Percentiles rank a stretch among this genome's conserved stretches.
Conservation (phyloP, 202 grass and related monocot genomes). For the Schoenoplectus triqueter region DNA sequence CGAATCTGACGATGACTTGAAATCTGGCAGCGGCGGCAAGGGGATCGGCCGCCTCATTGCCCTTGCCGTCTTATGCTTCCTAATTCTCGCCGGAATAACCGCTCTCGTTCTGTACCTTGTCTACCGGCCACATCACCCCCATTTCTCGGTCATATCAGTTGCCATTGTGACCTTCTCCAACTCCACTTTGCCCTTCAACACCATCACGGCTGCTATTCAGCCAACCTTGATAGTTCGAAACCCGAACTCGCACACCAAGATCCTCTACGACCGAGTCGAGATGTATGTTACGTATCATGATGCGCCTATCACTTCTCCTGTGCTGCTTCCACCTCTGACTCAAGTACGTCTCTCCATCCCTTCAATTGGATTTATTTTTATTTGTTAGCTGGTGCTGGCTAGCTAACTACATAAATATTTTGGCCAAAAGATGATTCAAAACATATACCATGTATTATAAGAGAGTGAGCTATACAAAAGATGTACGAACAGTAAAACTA, state of each 20-base stretch:
- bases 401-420: too few species aligned
- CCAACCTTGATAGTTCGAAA: constrained; percentile 18
- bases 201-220: constrained; percentile 17
- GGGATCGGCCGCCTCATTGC: neutral
- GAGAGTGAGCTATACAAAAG: too few species aligned
- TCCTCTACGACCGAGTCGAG: constrained; percentile 20
- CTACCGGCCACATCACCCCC: constrained; percentile 25
- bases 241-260: neutral
- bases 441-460: too few species aligned
- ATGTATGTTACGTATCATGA: constrained; percentile 34
- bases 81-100: neutral
- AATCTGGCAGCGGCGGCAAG: neutral
- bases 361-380: neutral
- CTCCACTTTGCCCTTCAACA: constrained; percentile 30
- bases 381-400: too few species aligned
- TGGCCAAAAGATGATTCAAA: too few species aligned
- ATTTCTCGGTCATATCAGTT: neutral
- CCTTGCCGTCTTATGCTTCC: neutral
- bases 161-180: constrained; percentile 26
- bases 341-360: constrained; percentile 14
- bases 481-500: too few species aligned
- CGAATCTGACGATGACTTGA: neutral
- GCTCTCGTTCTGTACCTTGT: constrained; percentile 29
- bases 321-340: constrained; percentile 27
- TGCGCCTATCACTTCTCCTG: constrained; percentile 31